A percentile compares a stretch with the other conserved stretches of the same genome.
phyloP scores from a whole-genome alignment of 768 basidiomycete species.

The Suillus decipiens region DNA sequence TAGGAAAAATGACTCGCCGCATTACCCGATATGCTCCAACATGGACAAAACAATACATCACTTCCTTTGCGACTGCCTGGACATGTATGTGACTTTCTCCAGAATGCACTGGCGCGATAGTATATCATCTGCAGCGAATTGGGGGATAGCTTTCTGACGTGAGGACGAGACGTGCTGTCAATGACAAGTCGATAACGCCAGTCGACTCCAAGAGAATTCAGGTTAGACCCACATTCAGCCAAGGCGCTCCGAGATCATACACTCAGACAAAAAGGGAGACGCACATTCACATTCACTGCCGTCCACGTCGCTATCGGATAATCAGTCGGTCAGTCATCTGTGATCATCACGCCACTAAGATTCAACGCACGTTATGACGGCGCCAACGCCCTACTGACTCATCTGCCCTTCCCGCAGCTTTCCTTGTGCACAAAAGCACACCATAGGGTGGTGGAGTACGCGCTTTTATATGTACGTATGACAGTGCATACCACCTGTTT shows the following conservation, averaged over 20 bases:
- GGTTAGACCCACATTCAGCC: not conserved
- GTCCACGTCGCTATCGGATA: not conserved
- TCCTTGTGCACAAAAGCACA: not conserved
- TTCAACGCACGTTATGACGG: not conserved
- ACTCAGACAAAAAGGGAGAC: not conserved
- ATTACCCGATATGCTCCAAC: not conserved
- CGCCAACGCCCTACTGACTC: not conserved
- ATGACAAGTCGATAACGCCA: not conserved
- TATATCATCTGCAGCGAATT: no score
- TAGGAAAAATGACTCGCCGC: not conserved
- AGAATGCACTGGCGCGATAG: no score
- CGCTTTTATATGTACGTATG: not conserved
- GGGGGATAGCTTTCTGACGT: no score
- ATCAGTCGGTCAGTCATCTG: not conserved
- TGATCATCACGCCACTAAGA: not conserved
- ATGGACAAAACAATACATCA: not conserved
- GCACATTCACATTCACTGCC: not conserved
- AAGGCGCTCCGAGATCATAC: not conserved
- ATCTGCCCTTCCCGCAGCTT: not conserved
- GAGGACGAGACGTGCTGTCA: not conserved
- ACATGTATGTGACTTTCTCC: not conserved
- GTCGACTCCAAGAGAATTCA: not conserved
- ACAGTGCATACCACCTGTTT: not conserved
- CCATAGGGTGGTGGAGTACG: not conserved
- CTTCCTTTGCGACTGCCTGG: no score